A percentile compares a stretch with the other conserved stretches of the same genome.
Conservation (phyloP, 2,329 filamentous ascomycete genomes). For the Cercospora sp. region DNA sequence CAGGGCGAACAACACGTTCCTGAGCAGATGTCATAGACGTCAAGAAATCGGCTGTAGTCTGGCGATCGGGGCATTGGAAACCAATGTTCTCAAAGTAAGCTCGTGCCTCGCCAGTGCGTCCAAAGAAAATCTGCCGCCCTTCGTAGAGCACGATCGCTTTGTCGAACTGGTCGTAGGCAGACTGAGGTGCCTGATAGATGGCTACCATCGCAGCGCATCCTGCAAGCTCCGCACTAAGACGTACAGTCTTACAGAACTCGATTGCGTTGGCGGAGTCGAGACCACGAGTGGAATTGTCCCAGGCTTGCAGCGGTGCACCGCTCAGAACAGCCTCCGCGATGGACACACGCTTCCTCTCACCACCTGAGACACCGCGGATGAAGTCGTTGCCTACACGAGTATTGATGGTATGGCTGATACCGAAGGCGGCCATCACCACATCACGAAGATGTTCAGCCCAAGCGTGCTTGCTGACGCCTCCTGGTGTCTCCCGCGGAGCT, state of each 20-base stretch:
- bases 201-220: slow-evolving; percentile 67
- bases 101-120: slow-evolving; percentile 62
- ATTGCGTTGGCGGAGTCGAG: slow-evolving; percentile 74
- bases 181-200: slow-evolving; percentile 71
- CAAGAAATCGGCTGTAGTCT: slow-evolving; percentile 75
- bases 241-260: slow-evolving; percentile 71
- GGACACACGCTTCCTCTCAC: slow-evolving; percentile 76
- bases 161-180: slow-evolving; percentile 69
- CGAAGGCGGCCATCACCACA: slow-evolving; percentile 74
- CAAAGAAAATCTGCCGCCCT: slow-evolving; percentile 73
- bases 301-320: slow-evolving; percentile 62
- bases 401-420: slow-evolving; percentile 71
- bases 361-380: slow-evolving; percentile 71
- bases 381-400: slow-evolving; percentile 75
- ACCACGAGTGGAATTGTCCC: slow-evolving; percentile 77
- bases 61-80: slow-evolving; percentile 69
- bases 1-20: slow-evolving; percentile 49
- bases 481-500: slow-evolving; percentile 62
- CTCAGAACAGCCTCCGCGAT: slow-evolving; percentile 77
- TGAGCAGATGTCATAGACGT: slow-evolving; percentile 66
- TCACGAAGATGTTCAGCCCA: slow-evolving; percentile 67
- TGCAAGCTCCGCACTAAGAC: slow-evolving; percentile 67
- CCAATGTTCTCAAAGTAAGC: slow-evolving; percentile 71
- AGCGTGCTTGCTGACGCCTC: slow-evolving; percentile 55
- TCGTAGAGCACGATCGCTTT: slow-evolving; percentile 68